Evolutionary conservation across 1,284 basidiomycete genomes (phyloP).

Genomic region (Trichosporon faecale): DNA sequence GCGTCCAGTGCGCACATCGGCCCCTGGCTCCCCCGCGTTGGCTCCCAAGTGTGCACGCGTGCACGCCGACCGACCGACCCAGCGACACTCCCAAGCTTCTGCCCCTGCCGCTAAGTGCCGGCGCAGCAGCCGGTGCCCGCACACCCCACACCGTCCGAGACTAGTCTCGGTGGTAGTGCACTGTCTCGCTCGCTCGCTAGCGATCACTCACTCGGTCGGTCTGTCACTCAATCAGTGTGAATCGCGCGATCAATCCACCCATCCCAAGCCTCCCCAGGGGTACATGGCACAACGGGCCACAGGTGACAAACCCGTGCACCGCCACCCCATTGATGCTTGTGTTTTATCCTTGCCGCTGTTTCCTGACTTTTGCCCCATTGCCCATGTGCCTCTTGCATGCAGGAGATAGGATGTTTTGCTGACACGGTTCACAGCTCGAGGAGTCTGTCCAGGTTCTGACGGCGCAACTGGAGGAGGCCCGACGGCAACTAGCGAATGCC

Average conservation of each 20-base stretch:
- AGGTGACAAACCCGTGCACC: slow-evolving; percentile 5
- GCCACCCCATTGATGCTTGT: slow-evolving; percentile 3
- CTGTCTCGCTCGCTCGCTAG: neutral
- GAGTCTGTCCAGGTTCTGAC: slow-evolving; percentile 41
- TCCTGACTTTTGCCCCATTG: neutral
- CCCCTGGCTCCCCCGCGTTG: neutral
- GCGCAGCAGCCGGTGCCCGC: neutral
- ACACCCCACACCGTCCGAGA: neutral
- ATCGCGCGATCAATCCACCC: neutral
- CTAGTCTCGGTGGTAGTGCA: neutral
- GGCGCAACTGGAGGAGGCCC: slow-evolving; percentile 44
- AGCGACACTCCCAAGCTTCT: neutral
- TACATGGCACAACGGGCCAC: neutral
- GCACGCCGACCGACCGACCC: neutral
- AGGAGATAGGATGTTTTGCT: neutral
- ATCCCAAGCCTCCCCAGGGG: neutral
- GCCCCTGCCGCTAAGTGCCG: neutral
- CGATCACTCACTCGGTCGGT: neutral
- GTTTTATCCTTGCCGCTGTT: neutral
- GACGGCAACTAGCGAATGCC: slow-evolving; percentile 40
- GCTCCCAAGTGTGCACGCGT: neutral
- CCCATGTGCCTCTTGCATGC: neutral
- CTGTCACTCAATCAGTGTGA: neutral
- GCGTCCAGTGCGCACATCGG: neutral
- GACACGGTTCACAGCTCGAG: slow-evolving; percentile 35